Evolutionary conservation across 2,329 filamentous ascomycete species (phyloP).

Genomic region (Teratosphaeria nubilosa): DNA sequence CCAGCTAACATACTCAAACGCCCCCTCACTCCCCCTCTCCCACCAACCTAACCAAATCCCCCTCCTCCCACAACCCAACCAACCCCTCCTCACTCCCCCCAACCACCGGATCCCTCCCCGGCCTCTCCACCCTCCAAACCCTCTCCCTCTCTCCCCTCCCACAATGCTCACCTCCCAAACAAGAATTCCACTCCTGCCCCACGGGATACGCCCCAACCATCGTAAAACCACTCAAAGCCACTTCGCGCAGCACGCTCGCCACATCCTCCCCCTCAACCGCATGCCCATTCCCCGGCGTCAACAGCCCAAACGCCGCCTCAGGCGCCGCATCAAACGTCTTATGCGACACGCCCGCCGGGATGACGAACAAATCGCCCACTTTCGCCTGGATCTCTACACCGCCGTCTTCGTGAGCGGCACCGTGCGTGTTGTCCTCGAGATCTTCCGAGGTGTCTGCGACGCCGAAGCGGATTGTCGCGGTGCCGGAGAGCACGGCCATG

Average conservation of each 20-base stretch:
- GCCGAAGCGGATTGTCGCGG: conserved; percentile 45
- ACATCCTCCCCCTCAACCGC: conserved; percentile 25
- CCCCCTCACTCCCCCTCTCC: neutral
- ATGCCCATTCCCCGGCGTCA: conserved; percentile 37
- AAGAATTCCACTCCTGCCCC: conserved; percentile 42
- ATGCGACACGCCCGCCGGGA: conserved; percentile 48
- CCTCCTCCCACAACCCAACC: conserved; percentile 23
- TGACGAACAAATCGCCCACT: conserved; percentile 48
- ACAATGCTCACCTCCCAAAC: conserved; percentile 34
- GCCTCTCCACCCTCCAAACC: conserved; percentile 38
- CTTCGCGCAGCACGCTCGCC: conserved; percentile 25
- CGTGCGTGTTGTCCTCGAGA: conserved; percentile 31
- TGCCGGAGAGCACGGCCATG: conserved; percentile 47
- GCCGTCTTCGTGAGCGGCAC: conserved; percentile 33
- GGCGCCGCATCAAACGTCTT: conserved; percentile 42
- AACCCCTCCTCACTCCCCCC: conserved; percentile 30
- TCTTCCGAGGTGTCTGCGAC: conserved; percentile 39
- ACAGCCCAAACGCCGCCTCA: conserved; percentile 27
- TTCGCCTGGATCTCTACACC: conserved; percentile 40
- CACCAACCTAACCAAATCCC: neutral
- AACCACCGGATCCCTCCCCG: conserved; percentile 40
- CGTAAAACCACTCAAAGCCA: conserved; percentile 37
- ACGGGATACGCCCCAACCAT: conserved; percentile 50
- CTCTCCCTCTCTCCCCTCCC: conserved; percentile 34
- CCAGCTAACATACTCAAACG: too few relatives aligned